Conservation (phyloP, 352 stramenopile species). For the Aphanomyces euteiches region DNA sequence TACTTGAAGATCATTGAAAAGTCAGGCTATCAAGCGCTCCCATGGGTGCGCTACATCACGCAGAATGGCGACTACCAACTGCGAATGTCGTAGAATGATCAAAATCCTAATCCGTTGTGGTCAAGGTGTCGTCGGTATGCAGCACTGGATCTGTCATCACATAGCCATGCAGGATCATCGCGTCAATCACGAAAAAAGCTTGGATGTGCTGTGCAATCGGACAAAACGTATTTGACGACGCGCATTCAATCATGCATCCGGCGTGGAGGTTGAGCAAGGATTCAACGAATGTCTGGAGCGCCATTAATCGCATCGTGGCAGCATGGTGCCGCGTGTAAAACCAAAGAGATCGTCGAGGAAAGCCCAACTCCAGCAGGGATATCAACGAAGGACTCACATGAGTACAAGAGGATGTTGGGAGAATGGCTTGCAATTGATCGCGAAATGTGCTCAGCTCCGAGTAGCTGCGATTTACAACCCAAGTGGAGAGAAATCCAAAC, state of each 20-base stretch:
- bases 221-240: not conserved
- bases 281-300: not conserved
- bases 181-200: not conserved
- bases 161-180: not conserved
- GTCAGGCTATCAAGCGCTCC: slow-evolving; percentile 98
- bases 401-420: not conserved
- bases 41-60: slow-evolving; percentile 99
- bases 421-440: not conserved
- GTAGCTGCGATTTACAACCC: not conserved
- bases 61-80: slow-evolving; percentile 99
- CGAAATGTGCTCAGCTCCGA: not conserved
- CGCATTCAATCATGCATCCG: not conserved
- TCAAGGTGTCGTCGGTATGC: no score
- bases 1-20: slow-evolving; percentile 99
- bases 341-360: not conserved
- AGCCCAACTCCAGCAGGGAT: not conserved
- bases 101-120: no score
- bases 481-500: slow-evolving; percentile 4
- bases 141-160: no score
- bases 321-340: no score
- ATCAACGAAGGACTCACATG: not conserved
- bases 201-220: not conserved
- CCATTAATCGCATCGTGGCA: no score
- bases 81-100: slow-evolving; percentile 90
- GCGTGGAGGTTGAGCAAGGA: not conserved